Base-by-base conservation (phyloP, 495 filamentous ascomycete species). In the Wilcoxina mikolae region DNA sequence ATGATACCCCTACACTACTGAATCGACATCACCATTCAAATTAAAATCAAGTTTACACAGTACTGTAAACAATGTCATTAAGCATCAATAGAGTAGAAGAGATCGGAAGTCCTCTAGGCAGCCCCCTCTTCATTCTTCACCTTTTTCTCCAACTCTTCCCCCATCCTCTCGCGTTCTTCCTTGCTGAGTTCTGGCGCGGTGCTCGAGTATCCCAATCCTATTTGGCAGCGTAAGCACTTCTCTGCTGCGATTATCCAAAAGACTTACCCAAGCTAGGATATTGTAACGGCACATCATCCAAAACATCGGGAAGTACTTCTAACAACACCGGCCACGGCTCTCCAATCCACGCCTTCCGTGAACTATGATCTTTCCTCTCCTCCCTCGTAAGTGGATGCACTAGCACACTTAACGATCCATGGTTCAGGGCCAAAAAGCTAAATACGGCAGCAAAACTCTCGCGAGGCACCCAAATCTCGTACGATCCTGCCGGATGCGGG, bases 1-100 rank as follows among this genome's bases (percentile, higher is more conserved):
- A 60, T 60, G 58, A 58, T 60, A 60, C 58, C 58, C 53, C 58
- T 60, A 60, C 56, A 58, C 58, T 50, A 58, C 45, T 60, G 58
- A 60, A 55, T 60, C 58, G 11, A 48, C 10, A 35, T 35, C 15
- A 7, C 31, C 31, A 15, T 7, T 15, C 31, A 35, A 7, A 35
- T 35, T 35, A 7, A 35, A n/a, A n/a, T 35, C 31, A 15, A 15
- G 7, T 15, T 5, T 35, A 35, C 7, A 5, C 15, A 35, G 5
- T 5, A 35, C 31, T 15, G 31, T 35, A 5, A 15, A 35, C 31
- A 35, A 35, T 35, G 5, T 35, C 7, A 7, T 35, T 35, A 7
- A 7, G 31, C 7, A 35, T 15, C 7, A 15, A 35, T 15, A 5
- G 31, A 35, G 31, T 7, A 7, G 31, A 15, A 35, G 31, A 7